These are phyloP conservation scores for Coemansia sp. DNA, from an alignment of 192 early-diverging fungal species.

Conservation along the genomic window DNA sequence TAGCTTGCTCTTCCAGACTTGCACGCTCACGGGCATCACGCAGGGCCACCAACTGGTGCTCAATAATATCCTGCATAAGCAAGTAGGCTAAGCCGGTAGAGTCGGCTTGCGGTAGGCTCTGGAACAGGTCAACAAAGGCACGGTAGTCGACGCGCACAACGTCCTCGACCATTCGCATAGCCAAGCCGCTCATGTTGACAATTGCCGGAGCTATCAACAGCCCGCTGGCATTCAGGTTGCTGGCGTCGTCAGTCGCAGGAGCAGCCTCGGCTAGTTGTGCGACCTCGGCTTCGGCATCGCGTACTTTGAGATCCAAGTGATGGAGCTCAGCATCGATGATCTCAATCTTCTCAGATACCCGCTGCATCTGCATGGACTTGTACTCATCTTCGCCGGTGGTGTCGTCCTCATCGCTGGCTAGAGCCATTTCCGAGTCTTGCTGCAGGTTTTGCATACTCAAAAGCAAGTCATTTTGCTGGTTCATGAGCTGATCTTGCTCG, in stretches of 20 bases:
- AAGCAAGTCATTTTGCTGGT: conserved; percentile 44
- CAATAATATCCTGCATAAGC: conserved; percentile 49
- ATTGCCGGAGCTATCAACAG: conserved; percentile 20
- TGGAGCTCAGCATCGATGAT: conserved; percentile 52
- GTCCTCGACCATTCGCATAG: conserved; percentile 55
- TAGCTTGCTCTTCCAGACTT: conserved; percentile 33
- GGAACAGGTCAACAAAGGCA: conserved; percentile 39
- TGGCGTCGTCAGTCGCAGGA: background rate
- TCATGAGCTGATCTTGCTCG: conserved; percentile 46
- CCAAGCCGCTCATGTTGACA: conserved; percentile 50
- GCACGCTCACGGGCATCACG: conserved; percentile 30
- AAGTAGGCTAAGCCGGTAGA: conserved; percentile 35
- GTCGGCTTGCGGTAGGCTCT: conserved; percentile 21
- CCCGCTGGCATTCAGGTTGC: conserved; percentile 13
- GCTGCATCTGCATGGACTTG: conserved; percentile 11
- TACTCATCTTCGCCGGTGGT: conserved; percentile 14
- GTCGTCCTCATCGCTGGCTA: conserved; percentile 4
- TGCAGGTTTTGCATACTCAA: conserved; percentile 24
- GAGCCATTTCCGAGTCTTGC: background rate
- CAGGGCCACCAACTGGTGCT: conserved; percentile 30
- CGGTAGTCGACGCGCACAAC: conserved; percentile 49
- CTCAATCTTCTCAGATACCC: conserved; percentile 35
- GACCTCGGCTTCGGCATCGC: conserved; percentile 46
- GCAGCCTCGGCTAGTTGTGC: conserved; percentile 40
- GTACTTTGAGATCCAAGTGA: conserved; percentile 51